Conservation (phyloP, 495 filamentous ascomycete species). For the Penicillium pulvis region DNA sequence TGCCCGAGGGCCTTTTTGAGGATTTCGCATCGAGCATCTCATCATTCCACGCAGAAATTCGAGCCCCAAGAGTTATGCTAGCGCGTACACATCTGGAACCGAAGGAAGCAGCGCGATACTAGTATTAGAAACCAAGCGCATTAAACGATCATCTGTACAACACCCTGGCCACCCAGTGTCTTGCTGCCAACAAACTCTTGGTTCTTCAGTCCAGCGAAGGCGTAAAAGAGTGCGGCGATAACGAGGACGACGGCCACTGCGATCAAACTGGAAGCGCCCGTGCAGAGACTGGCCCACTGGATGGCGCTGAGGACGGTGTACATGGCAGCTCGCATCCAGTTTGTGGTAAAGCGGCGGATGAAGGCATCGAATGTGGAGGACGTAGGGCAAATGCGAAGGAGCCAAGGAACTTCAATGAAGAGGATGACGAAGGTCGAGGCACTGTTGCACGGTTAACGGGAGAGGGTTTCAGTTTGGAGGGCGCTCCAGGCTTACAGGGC, state of each 20-base stretch:
- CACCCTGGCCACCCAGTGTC: constrained; percentile 90
- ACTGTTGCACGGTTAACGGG: constrained; percentile 46
- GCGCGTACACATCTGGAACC: background rate
- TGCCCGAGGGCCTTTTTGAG: constrained; percentile 17
- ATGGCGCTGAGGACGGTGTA: constrained; percentile 79
- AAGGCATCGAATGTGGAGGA: constrained; percentile 84
- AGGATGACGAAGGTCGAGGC: constrained; percentile 81
- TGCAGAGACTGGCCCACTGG: constrained; percentile 76
- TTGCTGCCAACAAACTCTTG: constrained; percentile 97
- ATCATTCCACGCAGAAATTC: constrained; percentile 18
- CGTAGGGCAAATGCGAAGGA: constrained; percentile 97
- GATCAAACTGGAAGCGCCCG: constrained; percentile 67
- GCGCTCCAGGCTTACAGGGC: constrained; percentile 69
- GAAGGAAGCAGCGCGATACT: constrained; percentile 9
- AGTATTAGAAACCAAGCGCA: constrained; percentile 3
- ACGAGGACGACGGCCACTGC: constrained; percentile 82
- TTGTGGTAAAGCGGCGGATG: constrained; percentile 90
- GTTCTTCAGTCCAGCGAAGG: constrained; percentile 79
- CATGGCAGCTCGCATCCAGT: constrained; percentile 94
- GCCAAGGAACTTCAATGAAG: constrained; percentile 95
- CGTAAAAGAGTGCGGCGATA: constrained; percentile 79
- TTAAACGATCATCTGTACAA: constrained; percentile 98
- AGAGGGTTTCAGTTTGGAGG: background rate
- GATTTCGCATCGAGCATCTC: constrained; percentile 28
- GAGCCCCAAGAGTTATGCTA: constrained; percentile 7